These are phyloP conservation scores for Paulownia fortunei DNA, from an alignment of 257 asterid species.

Conservation along the genomic window DNA sequence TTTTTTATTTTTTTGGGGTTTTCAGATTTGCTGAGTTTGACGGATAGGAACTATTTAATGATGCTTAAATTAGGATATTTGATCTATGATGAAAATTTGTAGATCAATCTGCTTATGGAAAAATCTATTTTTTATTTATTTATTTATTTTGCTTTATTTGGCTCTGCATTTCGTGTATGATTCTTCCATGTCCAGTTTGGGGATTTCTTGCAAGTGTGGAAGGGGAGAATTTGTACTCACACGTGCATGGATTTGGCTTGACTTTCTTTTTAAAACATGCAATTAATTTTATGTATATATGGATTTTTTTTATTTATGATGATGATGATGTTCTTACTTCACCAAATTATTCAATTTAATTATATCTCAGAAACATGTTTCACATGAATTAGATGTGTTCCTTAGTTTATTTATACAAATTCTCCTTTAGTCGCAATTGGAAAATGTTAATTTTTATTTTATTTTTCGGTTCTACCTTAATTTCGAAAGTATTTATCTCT, in stretches of 20 bases:
- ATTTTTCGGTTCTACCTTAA: too few relatives aligned
- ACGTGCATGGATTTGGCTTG: neutral
- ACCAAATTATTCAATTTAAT: too few relatives aligned
- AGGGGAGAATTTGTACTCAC: neutral
- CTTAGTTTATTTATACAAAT: neutral
- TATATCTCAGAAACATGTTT: neutral
- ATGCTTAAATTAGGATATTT: neutral
- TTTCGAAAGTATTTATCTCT: too few relatives aligned
- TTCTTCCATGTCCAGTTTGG: too few relatives aligned
- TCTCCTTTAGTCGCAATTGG: too few relatives aligned
- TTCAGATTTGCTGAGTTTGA: neutral
- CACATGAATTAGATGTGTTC: neutral
- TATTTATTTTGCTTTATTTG: neutral
- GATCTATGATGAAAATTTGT: neutral
- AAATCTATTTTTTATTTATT: neutral
- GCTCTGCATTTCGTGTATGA: neutral
- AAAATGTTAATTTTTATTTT: too few relatives aligned
- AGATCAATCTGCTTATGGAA: neutral
- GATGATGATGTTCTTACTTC: neutral
- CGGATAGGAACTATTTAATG: neutral
- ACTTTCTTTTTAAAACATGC: neutral
- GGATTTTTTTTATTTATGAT: neutral
- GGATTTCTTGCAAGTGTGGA: neutral
- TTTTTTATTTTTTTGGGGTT: neutral
- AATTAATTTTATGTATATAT: neutral